phyloP scores from a whole-genome alignment of 2,329 filamentous ascomycete genomes.

The Aaosphaeria pasadenensis region DNA sequence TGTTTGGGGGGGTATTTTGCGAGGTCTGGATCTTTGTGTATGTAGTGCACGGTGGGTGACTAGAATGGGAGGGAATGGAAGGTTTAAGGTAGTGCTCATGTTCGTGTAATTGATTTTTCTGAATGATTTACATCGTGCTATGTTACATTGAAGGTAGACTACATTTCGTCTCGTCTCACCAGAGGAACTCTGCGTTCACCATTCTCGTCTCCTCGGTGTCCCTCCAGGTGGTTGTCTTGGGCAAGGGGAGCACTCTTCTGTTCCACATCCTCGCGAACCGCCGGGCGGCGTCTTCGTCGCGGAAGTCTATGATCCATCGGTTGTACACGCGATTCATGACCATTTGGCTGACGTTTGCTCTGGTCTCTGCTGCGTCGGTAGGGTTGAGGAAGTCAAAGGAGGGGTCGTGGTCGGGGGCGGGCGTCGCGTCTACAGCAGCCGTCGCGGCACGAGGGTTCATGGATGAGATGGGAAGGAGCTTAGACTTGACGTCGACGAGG shows the following conservation, averaged over 20 bases:
- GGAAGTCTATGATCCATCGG: slow-evolving; percentile 57
- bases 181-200: slow-evolving; percentile 48
- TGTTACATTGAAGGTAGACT: no score
- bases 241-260: slow-evolving; percentile 41
- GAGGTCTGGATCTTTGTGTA: no score
- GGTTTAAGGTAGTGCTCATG: no score
- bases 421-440: neutral
- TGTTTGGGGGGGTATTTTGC: no score
- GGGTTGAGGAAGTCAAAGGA: slow-evolving; percentile 1
- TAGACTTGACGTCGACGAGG: slow-evolving; percentile 20
- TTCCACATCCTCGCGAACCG: slow-evolving; percentile 55
- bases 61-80: no score
- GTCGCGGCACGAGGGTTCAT: slow-evolving; percentile 17
- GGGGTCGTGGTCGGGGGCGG: neutral
- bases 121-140: no score
- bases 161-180: slow-evolving; percentile 29
- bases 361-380: neutral
- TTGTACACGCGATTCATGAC: slow-evolving; percentile 36
- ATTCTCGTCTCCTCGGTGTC: slow-evolving; percentile 38
- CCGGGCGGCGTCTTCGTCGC: slow-evolving; percentile 53
- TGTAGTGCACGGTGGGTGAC: no score
- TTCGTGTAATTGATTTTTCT: no score
- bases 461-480: slow-evolving; percentile 13
- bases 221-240: slow-evolving; percentile 18
- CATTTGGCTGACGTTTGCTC: slow-evolving; percentile 18